Evolutionary conservation across 2,329 filamentous ascomycete species (phyloP).

Genomic region (Diplodia scrobiculata): DNA sequence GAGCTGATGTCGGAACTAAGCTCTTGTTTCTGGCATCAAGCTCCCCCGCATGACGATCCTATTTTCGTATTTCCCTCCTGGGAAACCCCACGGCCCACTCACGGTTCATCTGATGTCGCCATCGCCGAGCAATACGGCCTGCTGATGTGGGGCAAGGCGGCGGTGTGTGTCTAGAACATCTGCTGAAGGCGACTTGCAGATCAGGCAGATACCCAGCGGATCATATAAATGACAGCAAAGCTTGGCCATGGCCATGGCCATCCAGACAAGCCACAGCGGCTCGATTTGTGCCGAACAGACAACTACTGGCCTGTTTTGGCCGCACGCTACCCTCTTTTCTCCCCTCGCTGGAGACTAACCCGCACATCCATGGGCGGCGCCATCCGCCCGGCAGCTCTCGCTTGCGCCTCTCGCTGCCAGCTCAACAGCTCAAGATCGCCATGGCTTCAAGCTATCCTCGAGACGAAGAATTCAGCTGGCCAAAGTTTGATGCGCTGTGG

Average conservation of each 20-base stretch:
- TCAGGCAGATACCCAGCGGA: neutral
- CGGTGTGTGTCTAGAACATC: neutral
- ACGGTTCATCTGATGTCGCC: neutral
- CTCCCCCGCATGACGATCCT: neutral
- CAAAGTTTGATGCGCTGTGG: neutral
- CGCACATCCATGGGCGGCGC: conserved; percentile 1
- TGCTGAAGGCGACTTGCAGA: neutral
- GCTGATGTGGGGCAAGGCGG: neutral
- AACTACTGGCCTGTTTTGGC: neutral
- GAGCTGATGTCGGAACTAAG: neutral
- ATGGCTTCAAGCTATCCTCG: neutral
- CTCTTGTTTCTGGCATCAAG: neutral
- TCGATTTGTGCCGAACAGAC: neutral
- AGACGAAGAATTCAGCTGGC: neutral
- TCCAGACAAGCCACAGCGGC: neutral
- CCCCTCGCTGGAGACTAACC: neutral
- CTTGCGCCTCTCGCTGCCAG: neutral
- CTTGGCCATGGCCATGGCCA: neutral
- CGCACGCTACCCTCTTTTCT: neutral
- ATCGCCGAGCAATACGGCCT: conserved; percentile 3
- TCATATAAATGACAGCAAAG: neutral
- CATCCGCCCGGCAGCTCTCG: conserved; percentile 1
- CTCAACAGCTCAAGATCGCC: neutral
- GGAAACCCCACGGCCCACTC: neutral
- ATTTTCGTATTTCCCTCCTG: neutral